These are phyloP conservation scores for Papilionanthe hybrid DNA, from an alignment of 116 monocot genomes.

Conservation along the genomic window DNA sequence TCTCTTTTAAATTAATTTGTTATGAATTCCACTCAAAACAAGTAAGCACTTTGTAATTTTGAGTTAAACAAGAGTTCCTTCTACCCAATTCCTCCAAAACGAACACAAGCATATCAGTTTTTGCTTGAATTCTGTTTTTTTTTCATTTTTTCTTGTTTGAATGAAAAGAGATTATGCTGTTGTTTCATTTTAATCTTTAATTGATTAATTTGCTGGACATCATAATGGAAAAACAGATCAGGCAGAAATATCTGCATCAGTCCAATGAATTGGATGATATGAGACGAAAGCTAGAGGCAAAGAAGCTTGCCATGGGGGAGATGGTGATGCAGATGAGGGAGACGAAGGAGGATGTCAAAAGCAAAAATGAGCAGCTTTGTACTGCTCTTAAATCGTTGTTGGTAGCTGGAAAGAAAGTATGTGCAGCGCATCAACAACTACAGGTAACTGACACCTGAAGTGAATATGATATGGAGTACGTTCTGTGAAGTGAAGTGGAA, in stretches of 20 bases:
- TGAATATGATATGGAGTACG: neutral
- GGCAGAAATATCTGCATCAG: constrained; percentile 44
- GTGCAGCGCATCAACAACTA: constrained; percentile 45
- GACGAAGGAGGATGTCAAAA: constrained; percentile 34
- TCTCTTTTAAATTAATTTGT: neutral
- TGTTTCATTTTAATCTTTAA: constrained; percentile 12
- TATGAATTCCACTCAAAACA: neutral
- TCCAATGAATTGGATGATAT: constrained; percentile 81
- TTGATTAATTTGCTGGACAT: constrained; percentile 22
- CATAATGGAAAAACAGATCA: constrained; percentile 36
- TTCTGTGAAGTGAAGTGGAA: neutral
- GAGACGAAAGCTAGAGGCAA: constrained; percentile 53
- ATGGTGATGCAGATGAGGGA: constrained; percentile 41
- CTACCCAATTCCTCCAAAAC: neutral
- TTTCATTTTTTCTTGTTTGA: constrained; percentile 6
- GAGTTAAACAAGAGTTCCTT: neutral
- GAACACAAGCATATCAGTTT: neutral
- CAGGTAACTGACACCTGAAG: constrained; percentile 39
- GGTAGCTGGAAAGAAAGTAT: constrained; percentile 62
- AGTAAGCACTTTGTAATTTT: neutral
- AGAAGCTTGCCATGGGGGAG: constrained; percentile 44
- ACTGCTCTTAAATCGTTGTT: constrained; percentile 42
- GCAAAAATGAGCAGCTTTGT: constrained; percentile 55
- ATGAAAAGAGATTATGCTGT: neutral
- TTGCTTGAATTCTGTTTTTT: neutral